These are phyloP conservation scores for Verbena officinalis DNA, from an alignment of 257 asterid species.

Conservation along the genomic window DNA sequence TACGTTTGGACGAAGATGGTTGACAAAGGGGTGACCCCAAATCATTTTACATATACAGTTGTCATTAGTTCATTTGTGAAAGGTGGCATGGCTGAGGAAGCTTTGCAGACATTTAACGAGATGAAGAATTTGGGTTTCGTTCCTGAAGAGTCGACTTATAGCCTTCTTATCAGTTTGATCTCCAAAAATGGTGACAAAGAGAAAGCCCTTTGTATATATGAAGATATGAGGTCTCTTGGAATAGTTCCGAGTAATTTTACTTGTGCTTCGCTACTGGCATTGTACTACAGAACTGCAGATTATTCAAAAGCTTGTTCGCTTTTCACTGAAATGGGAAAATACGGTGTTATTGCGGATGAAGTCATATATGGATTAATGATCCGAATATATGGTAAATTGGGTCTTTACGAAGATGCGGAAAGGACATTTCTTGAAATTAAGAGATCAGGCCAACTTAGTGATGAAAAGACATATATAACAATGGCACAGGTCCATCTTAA, in stretches of 20 bases:
- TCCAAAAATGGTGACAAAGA: constrained; percentile 58
- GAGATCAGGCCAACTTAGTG: constrained; percentile 61
- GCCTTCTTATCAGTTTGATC: constrained; percentile 71
- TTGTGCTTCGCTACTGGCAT: constrained; percentile 88
- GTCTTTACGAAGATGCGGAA: constrained; percentile 89
- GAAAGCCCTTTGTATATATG: constrained; percentile 65
- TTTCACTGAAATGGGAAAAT: constrained; percentile 83
- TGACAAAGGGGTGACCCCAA: constrained; percentile 61
- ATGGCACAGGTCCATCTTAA: constrained; percentile 95
- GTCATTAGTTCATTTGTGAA: constrained; percentile 76
- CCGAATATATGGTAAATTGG: constrained; percentile 94
- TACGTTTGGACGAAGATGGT: constrained; percentile 71
- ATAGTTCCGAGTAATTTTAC: constrained; percentile 85
- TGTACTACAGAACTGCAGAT: constrained; percentile 70
- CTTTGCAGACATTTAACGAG: constrained; percentile 58
- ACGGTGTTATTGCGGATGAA: constrained; percentile 73
- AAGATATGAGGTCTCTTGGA: constrained; percentile 78
- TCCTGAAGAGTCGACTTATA: constrained; percentile 93
- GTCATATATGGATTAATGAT: constrained; percentile 86
- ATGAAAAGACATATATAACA: constrained; percentile 76
- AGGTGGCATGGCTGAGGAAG: constrained; percentile 65
- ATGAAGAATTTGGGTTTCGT: constrained; percentile 75
- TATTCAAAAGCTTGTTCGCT: constrained; percentile 85
- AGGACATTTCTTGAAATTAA: constrained; percentile 64
- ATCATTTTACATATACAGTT: constrained; percentile 80